Conservation (phyloP, 2,329 filamentous ascomycete species). For the Colletotrichum trifolii region DNA sequence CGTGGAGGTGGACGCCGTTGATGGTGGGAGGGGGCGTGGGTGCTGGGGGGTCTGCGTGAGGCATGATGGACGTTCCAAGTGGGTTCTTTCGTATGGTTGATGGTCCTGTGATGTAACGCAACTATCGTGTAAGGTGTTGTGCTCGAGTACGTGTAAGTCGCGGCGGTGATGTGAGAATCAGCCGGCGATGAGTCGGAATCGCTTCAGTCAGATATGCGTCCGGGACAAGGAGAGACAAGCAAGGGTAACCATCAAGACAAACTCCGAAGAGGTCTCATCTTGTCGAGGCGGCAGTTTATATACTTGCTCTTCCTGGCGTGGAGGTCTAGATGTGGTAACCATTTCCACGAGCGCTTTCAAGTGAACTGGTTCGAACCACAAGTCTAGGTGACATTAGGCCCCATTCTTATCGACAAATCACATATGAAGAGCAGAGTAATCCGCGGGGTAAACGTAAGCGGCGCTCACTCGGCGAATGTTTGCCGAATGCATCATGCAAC, state of each 20-base stretch:
- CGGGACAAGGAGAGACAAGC: too few relatives aligned
- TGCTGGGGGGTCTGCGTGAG: slow-evolving; percentile 8
- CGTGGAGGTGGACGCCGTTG: slow-evolving; percentile 38
- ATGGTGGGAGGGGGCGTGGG: slow-evolving; percentile 11
- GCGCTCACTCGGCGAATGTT: not conserved
- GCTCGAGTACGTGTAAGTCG: not conserved
- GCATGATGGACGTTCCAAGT: not conserved
- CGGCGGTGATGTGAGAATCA: too few relatives aligned
- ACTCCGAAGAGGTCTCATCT: too few relatives aligned
- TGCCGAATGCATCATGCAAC: not conserved
- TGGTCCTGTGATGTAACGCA: not conserved
- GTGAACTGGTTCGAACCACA: too few relatives aligned
- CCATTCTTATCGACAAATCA: not conserved
- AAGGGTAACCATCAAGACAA: too few relatives aligned
- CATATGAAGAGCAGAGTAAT: slow-evolving; percentile 16
- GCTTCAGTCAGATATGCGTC: too few relatives aligned
- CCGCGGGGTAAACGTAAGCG: slow-evolving; percentile 10
- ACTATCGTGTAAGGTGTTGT: not conserved
- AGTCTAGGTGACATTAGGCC: not conserved
- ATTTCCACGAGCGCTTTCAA: not conserved
- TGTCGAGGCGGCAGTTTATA: too few relatives aligned
- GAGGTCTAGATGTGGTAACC: not conserved
- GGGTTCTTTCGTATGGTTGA: not conserved
- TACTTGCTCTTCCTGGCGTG: too few relatives aligned
- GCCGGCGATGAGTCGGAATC: too few relatives aligned